These are phyloP conservation scores for Penicillium sp. DNA, from an alignment of 2,329 filamentous ascomycete species.

Conservation along the genomic window DNA sequence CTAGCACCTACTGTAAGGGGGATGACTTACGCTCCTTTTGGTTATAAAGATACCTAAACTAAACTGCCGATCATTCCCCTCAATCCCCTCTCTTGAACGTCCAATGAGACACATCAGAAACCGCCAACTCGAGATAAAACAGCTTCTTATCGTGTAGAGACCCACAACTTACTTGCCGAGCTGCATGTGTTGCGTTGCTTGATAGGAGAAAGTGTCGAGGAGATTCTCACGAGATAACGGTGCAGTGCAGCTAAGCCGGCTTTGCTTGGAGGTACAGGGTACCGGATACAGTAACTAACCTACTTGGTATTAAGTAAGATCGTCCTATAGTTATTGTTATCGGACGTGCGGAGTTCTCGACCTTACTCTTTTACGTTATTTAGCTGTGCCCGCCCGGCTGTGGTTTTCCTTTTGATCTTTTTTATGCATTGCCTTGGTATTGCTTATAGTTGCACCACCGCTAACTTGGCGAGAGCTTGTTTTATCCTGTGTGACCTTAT, in stretches of 20 bases:
- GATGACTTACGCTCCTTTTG: not conserved
- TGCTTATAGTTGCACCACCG: not conserved
- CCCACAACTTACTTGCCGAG: not conserved
- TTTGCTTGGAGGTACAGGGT: not conserved
- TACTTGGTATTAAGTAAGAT: not conserved
- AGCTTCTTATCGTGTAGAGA: not conserved
- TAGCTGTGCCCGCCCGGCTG: not conserved
- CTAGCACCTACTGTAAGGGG: no score
- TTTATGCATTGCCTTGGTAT: not conserved
- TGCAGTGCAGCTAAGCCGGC: not conserved
- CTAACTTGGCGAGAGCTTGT: not conserved
- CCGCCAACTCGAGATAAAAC: not conserved
- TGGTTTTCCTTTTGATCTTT: not conserved
- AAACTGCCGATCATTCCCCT: not conserved
- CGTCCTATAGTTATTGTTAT: not conserved
- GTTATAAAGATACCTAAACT: not conserved
- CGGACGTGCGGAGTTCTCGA: not conserved
- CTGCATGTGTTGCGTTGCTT: not conserved
- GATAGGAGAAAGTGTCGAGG: not conserved
- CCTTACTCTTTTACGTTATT: not conserved
- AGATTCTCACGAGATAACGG: not conserved
- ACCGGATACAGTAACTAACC: not conserved
- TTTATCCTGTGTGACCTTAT: not conserved
- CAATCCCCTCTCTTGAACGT: not conserved
- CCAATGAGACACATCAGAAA: not conserved